Evolutionary conservation across 345 rosid species (phyloP), one percentile per base, ranked within the genome.

Genomic region (Gossypium bickii): DNA sequence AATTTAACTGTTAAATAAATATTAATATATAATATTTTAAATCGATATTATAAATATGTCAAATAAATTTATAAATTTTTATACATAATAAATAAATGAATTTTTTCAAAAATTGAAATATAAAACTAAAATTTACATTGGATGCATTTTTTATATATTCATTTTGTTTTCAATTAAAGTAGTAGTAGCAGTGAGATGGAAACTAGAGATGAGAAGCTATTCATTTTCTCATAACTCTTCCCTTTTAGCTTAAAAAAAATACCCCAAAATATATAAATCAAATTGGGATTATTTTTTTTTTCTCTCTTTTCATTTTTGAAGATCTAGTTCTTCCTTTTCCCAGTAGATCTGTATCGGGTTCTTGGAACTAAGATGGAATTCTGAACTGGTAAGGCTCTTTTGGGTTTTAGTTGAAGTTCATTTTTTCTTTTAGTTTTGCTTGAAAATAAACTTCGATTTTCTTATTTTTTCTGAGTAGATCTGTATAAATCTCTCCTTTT

Each of bases 291-390:
- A 38, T 13, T 11, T 3, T 0, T 47, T n/a, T 10, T 12, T 24
- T 0, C 71, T 62, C 71, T 22, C 77, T 63, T 66, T 68, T 16
- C 66, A 55, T 43, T 41, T 25, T 12, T 66, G 49, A 68, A 48
- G 53, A 51, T 66, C 73, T 74, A 73, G 34, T 61, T 34, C 51
- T 27, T 10, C 57, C 66, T 66, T 73, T 16, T 47, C 51, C 49
- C 41, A 55, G 13, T 85, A 85, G 90, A 89, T 89, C 87, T 84
- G 78, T 57, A 11, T n/a, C 20, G 24, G 20, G 16, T 59, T 55
- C 49, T 48, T 55, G 8, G 44, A 25, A 70, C 51, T 47, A 22
- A 34, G 43, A 20, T 64, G 63, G 63, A 43, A 38, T 60, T 15
- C 61, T 74, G 17, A 74, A 47, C 76, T 72, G 77, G 77, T 74